These are phyloP conservation scores for Pogostemon cablin DNA, from an alignment of 257 asterid species.

Conservation along the genomic window DNA sequence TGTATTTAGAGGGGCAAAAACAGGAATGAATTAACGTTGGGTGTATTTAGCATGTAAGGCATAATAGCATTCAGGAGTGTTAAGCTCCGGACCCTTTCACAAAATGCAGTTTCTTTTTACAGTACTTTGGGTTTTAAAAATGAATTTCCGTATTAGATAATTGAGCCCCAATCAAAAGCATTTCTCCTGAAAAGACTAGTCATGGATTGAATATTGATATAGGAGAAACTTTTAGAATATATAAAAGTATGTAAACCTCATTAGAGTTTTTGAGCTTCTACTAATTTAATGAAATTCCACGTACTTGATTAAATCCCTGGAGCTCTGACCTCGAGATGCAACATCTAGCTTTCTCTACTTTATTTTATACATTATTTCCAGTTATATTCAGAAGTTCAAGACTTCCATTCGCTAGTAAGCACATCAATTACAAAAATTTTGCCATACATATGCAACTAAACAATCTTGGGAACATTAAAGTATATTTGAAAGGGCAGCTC, in stretches of 20 bases:
- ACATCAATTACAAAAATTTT: background rate
- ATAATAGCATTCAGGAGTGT: no score
- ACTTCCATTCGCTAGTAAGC: constrained; percentile 3
- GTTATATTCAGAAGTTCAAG: background rate
- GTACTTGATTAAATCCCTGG: background rate
- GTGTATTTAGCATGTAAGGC: no score
- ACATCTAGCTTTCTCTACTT: background rate
- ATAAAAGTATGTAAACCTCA: background rate
- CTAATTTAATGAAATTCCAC: background rate
- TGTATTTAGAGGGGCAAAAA: no score
- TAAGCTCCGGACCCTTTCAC: no score
- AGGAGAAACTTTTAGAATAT: background rate
- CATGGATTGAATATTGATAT: no score
- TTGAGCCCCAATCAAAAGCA: background rate
- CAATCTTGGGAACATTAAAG: background rate
- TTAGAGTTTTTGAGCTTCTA: constrained; percentile 1
- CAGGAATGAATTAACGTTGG: no score
- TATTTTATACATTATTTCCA: background rate
- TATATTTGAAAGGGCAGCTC: background rate
- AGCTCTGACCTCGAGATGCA: constrained; percentile 14
- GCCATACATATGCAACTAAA: background rate
- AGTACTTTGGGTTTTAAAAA: no score
- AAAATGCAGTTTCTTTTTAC: no score
- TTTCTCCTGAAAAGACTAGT: no score
- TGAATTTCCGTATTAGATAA: no score